Evolutionary conservation across 306 rosid species (phyloP).

Genomic region (Psophocarpus tetragonolobus): DNA sequence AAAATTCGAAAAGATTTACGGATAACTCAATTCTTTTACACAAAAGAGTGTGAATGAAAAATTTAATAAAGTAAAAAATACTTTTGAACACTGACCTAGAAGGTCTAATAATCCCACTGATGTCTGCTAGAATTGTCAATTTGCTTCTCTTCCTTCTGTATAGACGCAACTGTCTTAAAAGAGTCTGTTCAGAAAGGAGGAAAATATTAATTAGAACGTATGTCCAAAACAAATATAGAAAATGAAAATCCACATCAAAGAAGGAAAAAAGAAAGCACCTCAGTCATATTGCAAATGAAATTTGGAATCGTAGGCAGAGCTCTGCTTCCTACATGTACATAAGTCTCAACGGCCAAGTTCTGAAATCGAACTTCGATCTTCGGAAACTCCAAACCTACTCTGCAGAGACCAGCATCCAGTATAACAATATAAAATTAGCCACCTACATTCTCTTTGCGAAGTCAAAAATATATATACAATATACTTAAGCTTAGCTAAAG

Average conservation of each 20-base stretch:
- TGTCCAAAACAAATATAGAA: background rate
- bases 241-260: background rate
- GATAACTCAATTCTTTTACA: background rate
- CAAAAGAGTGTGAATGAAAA: background rate
- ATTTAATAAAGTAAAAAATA: background rate
- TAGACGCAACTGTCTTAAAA: constrained; percentile 66
- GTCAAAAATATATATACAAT: background rate
- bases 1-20: background rate
- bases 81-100: constrained; percentile 55
- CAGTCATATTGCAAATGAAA: constrained; percentile 79
- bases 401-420: constrained; percentile 35
- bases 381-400: constrained; percentile 84
- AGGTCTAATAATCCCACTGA: constrained; percentile 87
- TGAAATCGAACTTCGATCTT: constrained; percentile 93
- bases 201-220: constrained; percentile 10
- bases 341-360: constrained; percentile 76
- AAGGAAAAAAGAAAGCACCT: constrained; percentile 48
- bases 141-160: constrained; percentile 64
- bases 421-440: background rate
- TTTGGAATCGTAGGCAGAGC: constrained; percentile 96
- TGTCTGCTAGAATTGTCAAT: constrained; percentile 75
- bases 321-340: constrained; percentile 91
- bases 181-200: constrained; percentile 46
- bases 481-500: background rate
- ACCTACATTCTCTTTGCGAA: background rate